These are phyloP conservation scores for Haemoproteus tartakovskyi DNA, from an alignment of 169 alveolate species.

Conservation along the genomic window DNA sequence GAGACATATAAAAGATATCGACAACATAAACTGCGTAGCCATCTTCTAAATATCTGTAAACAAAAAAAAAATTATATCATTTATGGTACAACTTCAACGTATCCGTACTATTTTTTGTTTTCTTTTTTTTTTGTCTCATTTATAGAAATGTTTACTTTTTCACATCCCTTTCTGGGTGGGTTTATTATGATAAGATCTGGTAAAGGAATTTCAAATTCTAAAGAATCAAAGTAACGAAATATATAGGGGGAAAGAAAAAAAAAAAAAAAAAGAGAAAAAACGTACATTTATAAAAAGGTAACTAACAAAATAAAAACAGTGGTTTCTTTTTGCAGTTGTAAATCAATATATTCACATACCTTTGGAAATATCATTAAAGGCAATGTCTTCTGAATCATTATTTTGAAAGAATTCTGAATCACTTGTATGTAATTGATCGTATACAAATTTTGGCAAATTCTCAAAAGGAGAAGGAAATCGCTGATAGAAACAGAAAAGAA, in stretches of 20 bases:
- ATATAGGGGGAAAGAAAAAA: neutral
- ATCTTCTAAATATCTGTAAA: slow-evolving; percentile 54
- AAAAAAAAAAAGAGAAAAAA: no score
- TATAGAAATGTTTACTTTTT: slow-evolving; percentile 14
- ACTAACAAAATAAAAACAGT: neutral
- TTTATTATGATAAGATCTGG: slow-evolving; percentile 53
- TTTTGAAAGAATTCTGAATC: no score
- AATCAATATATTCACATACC: neutral
- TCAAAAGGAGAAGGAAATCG: slow-evolving; percentile 48
- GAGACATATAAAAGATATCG: slow-evolving; percentile 37
- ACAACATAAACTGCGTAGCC: slow-evolving; percentile 57
- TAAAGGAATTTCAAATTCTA: slow-evolving; percentile 60
- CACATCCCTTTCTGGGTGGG: slow-evolving; percentile 66
- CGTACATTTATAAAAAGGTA: no score
- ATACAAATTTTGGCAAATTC: slow-evolving; percentile 28
- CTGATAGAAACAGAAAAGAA: no score
- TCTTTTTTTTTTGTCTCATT: neutral
- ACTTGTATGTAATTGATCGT: slow-evolving; percentile 11
- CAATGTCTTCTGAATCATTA: no score
- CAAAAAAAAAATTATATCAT: neutral
- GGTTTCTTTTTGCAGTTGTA: neutral
- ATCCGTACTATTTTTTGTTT: neutral
- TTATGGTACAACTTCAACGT: neutral
- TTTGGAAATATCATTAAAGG: no score
- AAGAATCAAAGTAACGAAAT: neutral